These are phyloP conservation scores for Fusarium devonianum DNA, from an alignment of 2,329 filamentous ascomycete species.

Conservation along the genomic window DNA sequence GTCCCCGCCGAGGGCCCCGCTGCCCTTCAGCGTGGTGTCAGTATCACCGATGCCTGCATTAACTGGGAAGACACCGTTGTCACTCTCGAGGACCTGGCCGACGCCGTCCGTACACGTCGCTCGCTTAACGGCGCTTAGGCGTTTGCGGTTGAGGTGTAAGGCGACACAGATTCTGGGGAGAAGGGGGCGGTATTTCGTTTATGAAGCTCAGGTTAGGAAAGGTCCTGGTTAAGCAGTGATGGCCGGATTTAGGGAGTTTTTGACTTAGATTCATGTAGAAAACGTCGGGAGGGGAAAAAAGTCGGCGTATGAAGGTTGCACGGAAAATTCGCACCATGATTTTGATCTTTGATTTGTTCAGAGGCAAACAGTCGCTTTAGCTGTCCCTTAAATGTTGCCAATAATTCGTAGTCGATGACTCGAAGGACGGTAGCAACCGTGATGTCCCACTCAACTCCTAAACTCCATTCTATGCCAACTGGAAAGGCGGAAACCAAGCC, in stretches of 20 bases:
- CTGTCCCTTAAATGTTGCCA: no score
- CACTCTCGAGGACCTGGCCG: conserved; percentile 84
- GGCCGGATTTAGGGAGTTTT: conserved; percentile 33
- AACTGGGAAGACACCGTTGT: conserved; percentile 85
- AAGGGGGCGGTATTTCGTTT: conserved; percentile 11
- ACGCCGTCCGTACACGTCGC: conserved; percentile 80
- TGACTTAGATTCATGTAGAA: conserved; percentile 32
- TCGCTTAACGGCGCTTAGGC: conserved; percentile 52
- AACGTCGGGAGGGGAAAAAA: conserved; percentile 32
- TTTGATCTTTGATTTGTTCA: no score
- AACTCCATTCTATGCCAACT: conserved; percentile 12
- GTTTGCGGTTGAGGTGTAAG: conserved; percentile 37
- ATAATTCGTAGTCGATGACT: no score
- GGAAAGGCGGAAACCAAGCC: neutral
- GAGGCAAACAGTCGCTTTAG: no score
- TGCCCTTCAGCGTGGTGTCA: conserved; percentile 85
- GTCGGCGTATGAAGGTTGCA: conserved; percentile 40
- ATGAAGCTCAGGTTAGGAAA: conserved; percentile 10
- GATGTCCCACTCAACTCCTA: conserved; percentile 20
- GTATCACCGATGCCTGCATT: conserved; percentile 96
- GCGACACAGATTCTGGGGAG: conserved; percentile 2
- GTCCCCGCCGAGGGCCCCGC: conserved; percentile 82
- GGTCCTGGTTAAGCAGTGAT: conserved; percentile 9
- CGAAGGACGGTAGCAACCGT: conserved; percentile 5
- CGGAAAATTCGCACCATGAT: conserved; percentile 38